A percentile compares a stretch with the other conserved stretches of the same genome.
Evolutionary conservation across 257 asterid genomes (phyloP).

Genomic region (Gynochthodes officinalis): DNA sequence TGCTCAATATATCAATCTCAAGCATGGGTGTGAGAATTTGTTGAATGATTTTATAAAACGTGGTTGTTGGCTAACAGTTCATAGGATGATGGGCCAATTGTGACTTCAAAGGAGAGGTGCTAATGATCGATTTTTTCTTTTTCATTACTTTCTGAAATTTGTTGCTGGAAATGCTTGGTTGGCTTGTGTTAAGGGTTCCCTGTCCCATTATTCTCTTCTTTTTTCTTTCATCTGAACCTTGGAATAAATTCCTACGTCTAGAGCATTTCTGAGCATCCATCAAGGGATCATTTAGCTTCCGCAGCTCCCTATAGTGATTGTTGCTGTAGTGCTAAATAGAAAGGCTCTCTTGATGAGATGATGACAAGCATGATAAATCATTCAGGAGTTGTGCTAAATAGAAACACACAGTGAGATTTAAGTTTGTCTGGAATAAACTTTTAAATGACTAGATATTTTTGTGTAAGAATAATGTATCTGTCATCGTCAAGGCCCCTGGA

Average conservation of each 20-base stretch:
- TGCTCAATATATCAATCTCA: slow-evolving; percentile 30
- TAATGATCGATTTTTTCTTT: background rate
- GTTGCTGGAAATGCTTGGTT: slow-evolving; percentile 33
- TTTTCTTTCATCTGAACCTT: slow-evolving; percentile 45
- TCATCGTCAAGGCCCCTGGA: slow-evolving; percentile 6
- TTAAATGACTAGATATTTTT: slow-evolving; percentile 10
- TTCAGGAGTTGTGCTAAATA: slow-evolving; percentile 2
- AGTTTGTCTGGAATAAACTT: slow-evolving; percentile 28
- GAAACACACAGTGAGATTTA: slow-evolving; percentile 10
- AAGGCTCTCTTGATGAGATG: slow-evolving; percentile 2
- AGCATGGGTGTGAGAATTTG: slow-evolving; percentile 36
- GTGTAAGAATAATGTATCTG: slow-evolving; percentile 13
- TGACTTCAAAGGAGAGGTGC: slow-evolving; percentile 21
- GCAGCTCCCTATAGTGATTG: slow-evolving; percentile 22
- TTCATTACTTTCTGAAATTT: background rate
- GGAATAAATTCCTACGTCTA: slow-evolving; percentile 61
- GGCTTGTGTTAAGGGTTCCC: slow-evolving; percentile 33
- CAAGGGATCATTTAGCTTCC: slow-evolving; percentile 31
- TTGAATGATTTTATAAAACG: slow-evolving; percentile 23
- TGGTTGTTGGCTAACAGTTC: slow-evolving; percentile 32
- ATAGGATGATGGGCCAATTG: slow-evolving; percentile 25
- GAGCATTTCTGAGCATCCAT: slow-evolving; percentile 53
- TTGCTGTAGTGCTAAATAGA: slow-evolving; percentile 23
- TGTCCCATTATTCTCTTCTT: slow-evolving; percentile 36
- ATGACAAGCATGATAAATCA: slow-evolving; percentile 11